Conservation (phyloP, 805 yeast genomes). For the Saccharomycopsis oosterbeekiorum region DNA sequence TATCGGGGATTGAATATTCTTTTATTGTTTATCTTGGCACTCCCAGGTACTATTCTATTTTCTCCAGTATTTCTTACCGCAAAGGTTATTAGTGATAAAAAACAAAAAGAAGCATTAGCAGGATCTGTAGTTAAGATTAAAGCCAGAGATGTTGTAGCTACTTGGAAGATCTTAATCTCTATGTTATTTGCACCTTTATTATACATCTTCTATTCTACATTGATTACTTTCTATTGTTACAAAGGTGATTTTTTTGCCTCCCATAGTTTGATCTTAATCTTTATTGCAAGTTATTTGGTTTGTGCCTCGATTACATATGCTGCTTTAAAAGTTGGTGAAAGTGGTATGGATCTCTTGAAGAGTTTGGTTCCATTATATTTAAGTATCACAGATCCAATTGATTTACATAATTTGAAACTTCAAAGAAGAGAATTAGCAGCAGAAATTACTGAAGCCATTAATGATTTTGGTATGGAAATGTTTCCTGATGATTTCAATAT, state of each 20-base stretch:
- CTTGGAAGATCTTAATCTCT: constrained; percentile 88
- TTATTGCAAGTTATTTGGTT: constrained; percentile 42
- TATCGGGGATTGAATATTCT: constrained; percentile 43
- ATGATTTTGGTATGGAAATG: constrained; percentile 73
- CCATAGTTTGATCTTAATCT: constrained; percentile 22
- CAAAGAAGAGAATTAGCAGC: constrained; percentile 51
- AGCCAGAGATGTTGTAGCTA: constrained; percentile 86
- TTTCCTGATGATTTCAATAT: constrained; percentile 70
- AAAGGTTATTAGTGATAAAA: constrained; percentile 55
- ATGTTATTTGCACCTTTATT: constrained; percentile 78
- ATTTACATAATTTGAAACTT: constrained; percentile 42
- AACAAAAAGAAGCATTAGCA: constrained; percentile 74
- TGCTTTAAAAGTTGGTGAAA: constrained; percentile 82
- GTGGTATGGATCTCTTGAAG: constrained; percentile 78
- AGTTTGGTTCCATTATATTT: constrained; percentile 63
- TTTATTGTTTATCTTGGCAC: constrained; percentile 46
- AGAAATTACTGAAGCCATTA: constrained; percentile 71
- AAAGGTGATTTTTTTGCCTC: constrained; percentile 29
- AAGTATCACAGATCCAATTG: constrained; percentile 31
- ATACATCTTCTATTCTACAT: constrained; percentile 62
- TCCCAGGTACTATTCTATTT: constrained; percentile 80
- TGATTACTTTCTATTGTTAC: constrained; percentile 34
- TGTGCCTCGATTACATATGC: constrained; percentile 74
- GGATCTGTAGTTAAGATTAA: constrained; percentile 83
- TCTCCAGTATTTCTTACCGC: constrained; percentile 78